Evolutionary conservation across 129 eudicot species (phyloP), one percentile per base, ranked within the genome.

Genomic region (Oenanthe sinensis): DNA sequence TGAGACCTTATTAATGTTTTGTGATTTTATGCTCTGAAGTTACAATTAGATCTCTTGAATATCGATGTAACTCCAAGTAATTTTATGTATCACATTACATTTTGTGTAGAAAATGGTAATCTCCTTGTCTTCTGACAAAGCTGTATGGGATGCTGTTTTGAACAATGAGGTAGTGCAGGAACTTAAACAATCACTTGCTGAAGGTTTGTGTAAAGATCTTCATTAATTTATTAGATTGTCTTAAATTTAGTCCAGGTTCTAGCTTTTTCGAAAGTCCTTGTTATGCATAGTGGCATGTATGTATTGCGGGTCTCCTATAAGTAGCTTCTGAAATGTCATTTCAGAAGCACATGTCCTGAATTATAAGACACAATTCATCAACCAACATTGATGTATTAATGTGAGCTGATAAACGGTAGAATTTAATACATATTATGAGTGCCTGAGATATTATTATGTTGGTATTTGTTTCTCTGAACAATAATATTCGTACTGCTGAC

Each of bases 91-190:
- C 22, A 5, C 22, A 0, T 4, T 30, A 37, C 46, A 70, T 33
- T 36, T 37, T 70, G 75, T 74, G 75, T 78, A 93, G 98, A 87
- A 83, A 82, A 93, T 93, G 98, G 98, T 93, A 17, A 54, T 87
- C n/a, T 93, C 98, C 6, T 79, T 93, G 80, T 93, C 98, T 74
- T 90, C 94, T 11, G 97, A 92, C 78, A 83, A 79, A 75, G 93
- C 93, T 28, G 88, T 92, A 72, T 92, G 97, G 97, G 87, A 90
- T 48, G 98, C 98, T 60, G 94, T 93, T 33, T 68, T 90, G 88
- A 89, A 90, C 88, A 93, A 93, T 79, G 96, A 93, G 81, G 91
- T 83, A 72, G 98, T 93, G 39, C 89, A 86, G 55, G 91, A 93
- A 84, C 80, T 93, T 43, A 85, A 93, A 43, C 87, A 86, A 46